Base-by-base conservation (phyloP, 2,329 filamentous ascomycete species). In the Fusarium hostae region DNA sequence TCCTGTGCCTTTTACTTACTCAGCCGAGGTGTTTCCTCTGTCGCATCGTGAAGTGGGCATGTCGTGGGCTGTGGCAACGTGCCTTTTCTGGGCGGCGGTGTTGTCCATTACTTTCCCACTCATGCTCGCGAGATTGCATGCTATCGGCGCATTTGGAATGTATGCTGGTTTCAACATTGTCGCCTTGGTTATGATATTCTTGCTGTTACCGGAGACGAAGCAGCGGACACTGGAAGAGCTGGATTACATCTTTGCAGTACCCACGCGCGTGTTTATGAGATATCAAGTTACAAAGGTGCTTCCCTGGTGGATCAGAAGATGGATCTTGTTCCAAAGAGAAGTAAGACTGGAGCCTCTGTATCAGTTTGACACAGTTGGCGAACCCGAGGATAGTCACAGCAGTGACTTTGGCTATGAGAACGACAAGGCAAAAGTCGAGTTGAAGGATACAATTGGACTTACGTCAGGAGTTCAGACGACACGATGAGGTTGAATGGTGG, bases 31-130 rank as follows among this genome's bases (percentile, higher is more conserved):
- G 3, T 93, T 91, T 77, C 91, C 91, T 0, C 85, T 92, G 1
- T 91, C 89, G 3, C 90, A 93, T 77, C 86, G 91, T 75, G 91
- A 93, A 76, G 85, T 92, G 28, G 91, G 91, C 62, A 93, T 93
- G 91, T 87, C 86, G 0, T 92, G 87, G 80, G 88, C 90, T 11
- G 90, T 92, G 12, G 89, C 90, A 3, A 92, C 89, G 1, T 91
- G 89, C 68, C 82, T 91, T 11, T 86, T 86, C 75, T 89, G 86
- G 85, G 88, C 88, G 0, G 84, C 87, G 1, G 86, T 92, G 0
- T 81, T 90, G 48, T 86, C 87, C n/a, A 87, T 92, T 56, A 91
- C 89, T 0, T 90, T 90, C 75, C 89, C 89, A 4, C 82, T 86
- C 50, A 86, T 91, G 80, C 79, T 90, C 16, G 78, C 78, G 5